phyloP scores from a whole-genome alignment of 2,329 filamentous ascomycete genomes.

The Chaetomiaceae sp. region DNA sequence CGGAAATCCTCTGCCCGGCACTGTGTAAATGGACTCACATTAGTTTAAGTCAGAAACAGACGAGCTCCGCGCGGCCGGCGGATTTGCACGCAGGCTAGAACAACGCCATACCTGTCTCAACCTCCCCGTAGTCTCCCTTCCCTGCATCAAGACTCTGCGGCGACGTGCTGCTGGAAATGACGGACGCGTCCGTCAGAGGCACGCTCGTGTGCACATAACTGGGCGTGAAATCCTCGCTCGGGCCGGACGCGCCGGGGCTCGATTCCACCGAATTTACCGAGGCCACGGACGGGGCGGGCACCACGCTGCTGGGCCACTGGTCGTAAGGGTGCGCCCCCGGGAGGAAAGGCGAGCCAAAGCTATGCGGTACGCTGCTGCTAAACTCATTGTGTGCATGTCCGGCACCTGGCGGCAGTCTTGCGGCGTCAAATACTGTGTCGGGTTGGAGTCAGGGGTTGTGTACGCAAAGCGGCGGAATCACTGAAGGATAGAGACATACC shows the following conservation, averaged over 20 bases:
- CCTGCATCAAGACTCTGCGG: not conserved
- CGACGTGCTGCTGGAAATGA: constrained; percentile 1
- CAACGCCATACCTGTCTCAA: constrained; percentile 5
- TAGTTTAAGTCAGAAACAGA: not conserved
- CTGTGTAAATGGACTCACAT: too few species aligned
- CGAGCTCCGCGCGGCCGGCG: too few species aligned
- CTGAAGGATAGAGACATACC: constrained; percentile 29
- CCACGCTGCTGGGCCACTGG: constrained; percentile 12
- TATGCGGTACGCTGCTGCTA: constrained; percentile 25
- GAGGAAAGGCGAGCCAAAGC: constrained; percentile 1
- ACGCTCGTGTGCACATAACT: constrained; percentile 3
- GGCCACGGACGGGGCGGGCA: constrained; percentile 5
- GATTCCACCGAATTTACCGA: constrained; percentile 5
- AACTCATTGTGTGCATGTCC: constrained; percentile 28
- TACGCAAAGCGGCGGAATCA: not conserved
- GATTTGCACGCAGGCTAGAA: too few species aligned
- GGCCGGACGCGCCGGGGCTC: constrained; percentile 4
- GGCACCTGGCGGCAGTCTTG: constrained; percentile 33
- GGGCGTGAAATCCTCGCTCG: constrained; percentile 6
- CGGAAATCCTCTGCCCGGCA: not conserved
- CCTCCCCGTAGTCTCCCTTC: not conserved
- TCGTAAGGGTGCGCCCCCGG: constrained; percentile 1
- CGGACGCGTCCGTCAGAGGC: not conserved
- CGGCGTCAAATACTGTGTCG: constrained; percentile 13
- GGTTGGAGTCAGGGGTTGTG: not conserved